phyloP scores from a whole-genome alignment of 2,329 filamentous ascomycete genomes.

The Claviceps quebecensis region DNA sequence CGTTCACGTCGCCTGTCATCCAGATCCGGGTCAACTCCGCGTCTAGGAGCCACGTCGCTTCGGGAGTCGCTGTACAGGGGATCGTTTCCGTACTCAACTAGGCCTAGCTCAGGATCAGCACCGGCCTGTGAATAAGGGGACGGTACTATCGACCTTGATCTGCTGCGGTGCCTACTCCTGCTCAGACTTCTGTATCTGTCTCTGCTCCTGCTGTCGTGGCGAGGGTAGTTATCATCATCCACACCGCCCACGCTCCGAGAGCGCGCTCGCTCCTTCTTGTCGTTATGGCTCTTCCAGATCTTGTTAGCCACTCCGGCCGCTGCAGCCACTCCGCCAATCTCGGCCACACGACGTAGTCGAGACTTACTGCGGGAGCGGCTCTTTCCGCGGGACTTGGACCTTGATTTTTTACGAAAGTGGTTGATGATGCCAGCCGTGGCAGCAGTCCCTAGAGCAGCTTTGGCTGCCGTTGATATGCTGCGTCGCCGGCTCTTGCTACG shows the following conservation, averaged over 20 bases:
- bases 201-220: slow-evolving; percentile 20
- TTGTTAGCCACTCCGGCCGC: slow-evolving; percentile 47
- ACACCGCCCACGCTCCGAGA: slow-evolving; percentile 19
- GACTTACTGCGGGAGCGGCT: slow-evolving; percentile 31
- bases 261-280: slow-evolving; percentile 40
- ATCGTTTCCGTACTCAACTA: slow-evolving; percentile 52
- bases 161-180: slow-evolving; percentile 18
- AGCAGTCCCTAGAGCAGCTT: slow-evolving; percentile 42
- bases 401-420: slow-evolving; percentile 41
- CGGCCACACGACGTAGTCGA: slow-evolving; percentile 38
- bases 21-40: slow-evolving; percentile 34
- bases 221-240: slow-evolving; percentile 20
- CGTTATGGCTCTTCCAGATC: slow-evolving; percentile 45
- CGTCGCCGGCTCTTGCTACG: slow-evolving; percentile 30
- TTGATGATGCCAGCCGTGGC: slow-evolving; percentile 45
- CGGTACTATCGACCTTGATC: slow-evolving; percentile 39
- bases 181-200: slow-evolving; percentile 15
- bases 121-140: slow-evolving; percentile 35
- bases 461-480: slow-evolving; percentile 36
- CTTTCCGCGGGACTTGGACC: slow-evolving; percentile 13
- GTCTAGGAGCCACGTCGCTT: slow-evolving; percentile 18
- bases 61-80: slow-evolving; percentile 34
- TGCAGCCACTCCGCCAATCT: slow-evolving; percentile 46
- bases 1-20: slow-evolving; percentile 28
- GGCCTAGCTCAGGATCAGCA: slow-evolving; percentile 53